These are phyloP conservation scores for Taxawa tesnikishii DNA, from an alignment of 2,329 filamentous ascomycete genomes.

Conservation along the genomic window DNA sequence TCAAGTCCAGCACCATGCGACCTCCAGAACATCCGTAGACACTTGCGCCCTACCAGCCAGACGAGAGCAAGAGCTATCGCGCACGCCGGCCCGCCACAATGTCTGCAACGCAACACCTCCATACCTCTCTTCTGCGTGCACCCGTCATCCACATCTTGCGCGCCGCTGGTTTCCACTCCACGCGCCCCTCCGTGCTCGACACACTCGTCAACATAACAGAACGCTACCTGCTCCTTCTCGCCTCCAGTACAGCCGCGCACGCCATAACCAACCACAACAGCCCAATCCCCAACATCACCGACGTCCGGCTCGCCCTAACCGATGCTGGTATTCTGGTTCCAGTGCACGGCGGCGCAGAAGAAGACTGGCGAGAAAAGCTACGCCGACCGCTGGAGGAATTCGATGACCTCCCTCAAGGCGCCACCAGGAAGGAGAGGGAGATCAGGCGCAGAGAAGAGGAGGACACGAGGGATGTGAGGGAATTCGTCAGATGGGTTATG, in stretches of 20 bases:
- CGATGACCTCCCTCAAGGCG: conserved; percentile 23
- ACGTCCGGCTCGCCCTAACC: conserved; percentile 76
- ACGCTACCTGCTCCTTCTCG: conserved; percentile 66
- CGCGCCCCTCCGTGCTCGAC: conserved; percentile 71
- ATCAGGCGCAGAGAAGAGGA: conserved; percentile 44
- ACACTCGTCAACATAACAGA: conserved; percentile 77
- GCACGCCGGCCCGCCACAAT: conserved; percentile 2
- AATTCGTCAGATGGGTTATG: conserved; percentile 67
- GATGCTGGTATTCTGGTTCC: conserved; percentile 66
- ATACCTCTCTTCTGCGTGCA: conserved; percentile 73
- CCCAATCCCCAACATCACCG: conserved; percentile 53
- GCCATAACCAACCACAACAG: conserved; percentile 58
- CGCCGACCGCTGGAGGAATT: conserved; percentile 31
- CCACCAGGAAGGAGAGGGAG: conserved; percentile 26
- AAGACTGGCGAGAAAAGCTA: conserved; percentile 47
- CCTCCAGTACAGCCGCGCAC: conserved; percentile 58
- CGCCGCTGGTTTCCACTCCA: conserved; percentile 77
- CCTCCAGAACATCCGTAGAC: not conserved
- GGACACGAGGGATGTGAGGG: conserved; percentile 64
- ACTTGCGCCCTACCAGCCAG: not conserved
- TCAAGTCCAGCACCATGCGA: not conserved
- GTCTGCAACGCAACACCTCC: conserved; percentile 27
- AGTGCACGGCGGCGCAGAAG: conserved; percentile 53
- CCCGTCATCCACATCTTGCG: conserved; percentile 83
- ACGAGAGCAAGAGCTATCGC: not conserved